Percentiles rank a stretch among this genome's conserved stretches.
Conservation (phyloP, 208 protist species). For the Crithidia fasciculata region DNA sequence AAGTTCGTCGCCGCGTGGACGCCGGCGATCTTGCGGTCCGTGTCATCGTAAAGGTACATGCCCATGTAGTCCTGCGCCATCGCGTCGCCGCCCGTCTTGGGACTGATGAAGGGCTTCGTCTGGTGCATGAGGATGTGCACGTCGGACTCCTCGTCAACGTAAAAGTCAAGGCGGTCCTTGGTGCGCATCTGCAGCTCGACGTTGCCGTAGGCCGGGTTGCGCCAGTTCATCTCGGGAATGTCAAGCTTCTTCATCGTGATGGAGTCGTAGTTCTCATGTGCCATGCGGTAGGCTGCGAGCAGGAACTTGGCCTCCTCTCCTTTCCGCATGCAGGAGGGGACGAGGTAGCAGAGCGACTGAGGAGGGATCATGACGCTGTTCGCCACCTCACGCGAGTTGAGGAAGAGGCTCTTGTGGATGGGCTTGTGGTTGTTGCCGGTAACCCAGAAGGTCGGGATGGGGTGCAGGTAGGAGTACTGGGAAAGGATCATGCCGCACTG, state of each 20-base stretch:
- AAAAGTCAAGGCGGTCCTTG: constrained; percentile 83
- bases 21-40: constrained; percentile 63
- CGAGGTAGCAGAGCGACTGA: constrained; percentile 74
- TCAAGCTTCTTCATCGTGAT: constrained; percentile 54
- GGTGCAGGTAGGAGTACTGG: constrained; percentile 40
- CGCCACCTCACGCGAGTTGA: constrained; percentile 79
- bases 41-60: constrained; percentile 86
- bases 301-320: constrained; percentile 54
- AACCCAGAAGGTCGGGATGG: constrained; percentile 68
- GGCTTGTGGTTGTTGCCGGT: constrained; percentile 81
- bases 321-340: constrained; percentile 67
- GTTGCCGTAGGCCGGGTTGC: constrained; percentile 41
- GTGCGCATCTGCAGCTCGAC: constrained; percentile 46
- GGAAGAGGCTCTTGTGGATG: constrained; percentile 77
- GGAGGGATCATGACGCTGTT: constrained; percentile 63
- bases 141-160: constrained; percentile 71
- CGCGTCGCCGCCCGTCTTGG: constrained; percentile 58
- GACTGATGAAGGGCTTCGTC: constrained; percentile 50
- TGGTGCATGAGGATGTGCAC: constrained; percentile 79
- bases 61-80: constrained; percentile 82
- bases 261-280: constrained; percentile 42
- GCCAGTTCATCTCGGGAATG: constrained; percentile 52
- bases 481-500: constrained; percentile 77
- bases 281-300: constrained; percentile 53
- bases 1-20: constrained; percentile 83